Conservation (phyloP, 2,329 filamentous ascomycete species). For the Colletotrichum sp. region DNA sequence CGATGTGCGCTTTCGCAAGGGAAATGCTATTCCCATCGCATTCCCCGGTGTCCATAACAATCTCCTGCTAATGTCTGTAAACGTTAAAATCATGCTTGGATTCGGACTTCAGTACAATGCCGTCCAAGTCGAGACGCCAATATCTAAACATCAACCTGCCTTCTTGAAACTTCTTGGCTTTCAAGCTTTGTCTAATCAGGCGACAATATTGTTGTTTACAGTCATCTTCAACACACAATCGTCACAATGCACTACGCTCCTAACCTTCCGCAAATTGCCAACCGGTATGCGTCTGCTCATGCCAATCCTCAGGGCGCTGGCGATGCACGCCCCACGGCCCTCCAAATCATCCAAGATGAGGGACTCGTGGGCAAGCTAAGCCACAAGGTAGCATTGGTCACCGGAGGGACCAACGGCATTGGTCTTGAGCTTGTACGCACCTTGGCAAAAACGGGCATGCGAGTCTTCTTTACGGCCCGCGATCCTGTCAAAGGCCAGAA, state of each 20-base stretch:
- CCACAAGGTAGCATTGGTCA: constrained; percentile 44
- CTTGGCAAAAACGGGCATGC: constrained; percentile 46
- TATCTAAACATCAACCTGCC: not conserved
- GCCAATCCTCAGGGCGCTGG: constrained; percentile 31
- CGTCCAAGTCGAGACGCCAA: not conserved
- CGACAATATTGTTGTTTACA: not conserved
- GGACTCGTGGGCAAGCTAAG: constrained; percentile 31
- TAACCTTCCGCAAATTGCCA: not conserved
- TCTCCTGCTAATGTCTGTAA: not conserved
- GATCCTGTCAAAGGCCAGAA: constrained; percentile 34
- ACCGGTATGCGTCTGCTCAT: not conserved
- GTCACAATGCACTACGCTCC: not conserved
- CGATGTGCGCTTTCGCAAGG: not conserved
- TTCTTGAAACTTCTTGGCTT: not conserved
- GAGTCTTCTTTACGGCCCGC: constrained; percentile 47
- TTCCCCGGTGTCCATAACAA: not conserved
- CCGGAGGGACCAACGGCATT: constrained; percentile 44
- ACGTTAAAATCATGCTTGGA: not conserved
- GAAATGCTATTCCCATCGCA: not conserved
- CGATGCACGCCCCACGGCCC: constrained; percentile 40
- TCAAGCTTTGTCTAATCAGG: not conserved
- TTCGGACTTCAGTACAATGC: not conserved
- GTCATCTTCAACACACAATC: not conserved
- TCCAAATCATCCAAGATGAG: constrained; percentile 38
- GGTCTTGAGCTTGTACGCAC: constrained; percentile 47